Conservation (phyloP, 805 yeast species). For the Barnettozyma californica region DNA sequence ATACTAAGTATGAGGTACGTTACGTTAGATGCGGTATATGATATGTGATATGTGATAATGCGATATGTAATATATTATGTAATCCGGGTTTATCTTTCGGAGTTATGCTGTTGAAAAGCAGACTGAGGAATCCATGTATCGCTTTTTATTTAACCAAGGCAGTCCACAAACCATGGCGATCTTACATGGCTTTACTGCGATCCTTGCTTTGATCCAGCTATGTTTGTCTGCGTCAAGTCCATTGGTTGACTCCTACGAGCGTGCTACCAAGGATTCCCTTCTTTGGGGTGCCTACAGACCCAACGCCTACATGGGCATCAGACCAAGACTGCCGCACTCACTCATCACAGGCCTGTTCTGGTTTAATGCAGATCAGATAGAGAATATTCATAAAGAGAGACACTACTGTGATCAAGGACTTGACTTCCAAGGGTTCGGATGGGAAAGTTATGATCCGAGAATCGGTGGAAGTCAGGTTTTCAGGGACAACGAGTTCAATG, state of each 20-base stretch:
- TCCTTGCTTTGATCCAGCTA: not conserved
- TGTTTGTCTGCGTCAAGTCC: not conserved
- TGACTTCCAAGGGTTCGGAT: slow-evolving; percentile 67
- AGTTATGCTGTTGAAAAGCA: too few relatives aligned
- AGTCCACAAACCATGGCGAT: not conserved
- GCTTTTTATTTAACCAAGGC: not conserved
- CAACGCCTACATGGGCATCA: slow-evolving; percentile 76
- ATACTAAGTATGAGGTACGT: too few relatives aligned
- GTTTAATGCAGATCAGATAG: slow-evolving; percentile 61
- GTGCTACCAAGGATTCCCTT: slow-evolving; percentile 44
- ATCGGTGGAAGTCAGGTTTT: slow-evolving; percentile 78
- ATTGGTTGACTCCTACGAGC: slow-evolving; percentile 22
- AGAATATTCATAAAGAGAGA: slow-evolving; percentile 52
- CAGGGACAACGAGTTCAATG: slow-evolving; percentile 56
- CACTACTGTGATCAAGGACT: slow-evolving; percentile 75
- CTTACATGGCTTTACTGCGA: not conserved
- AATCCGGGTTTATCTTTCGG: not conserved
- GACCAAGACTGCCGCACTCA: slow-evolving; percentile 76
- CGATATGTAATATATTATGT: not conserved
- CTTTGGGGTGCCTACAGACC: slow-evolving; percentile 95
- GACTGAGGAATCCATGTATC: too few relatives aligned
- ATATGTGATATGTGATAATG: too few relatives aligned
- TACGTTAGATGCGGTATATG: too few relatives aligned
- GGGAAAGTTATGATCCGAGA: slow-evolving; percentile 87
- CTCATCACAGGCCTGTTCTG: slow-evolving; percentile 81